phyloP scores from a whole-genome alignment of 2,329 filamentous ascomycete genomes.

The Sporothrix variecibatus region DNA sequence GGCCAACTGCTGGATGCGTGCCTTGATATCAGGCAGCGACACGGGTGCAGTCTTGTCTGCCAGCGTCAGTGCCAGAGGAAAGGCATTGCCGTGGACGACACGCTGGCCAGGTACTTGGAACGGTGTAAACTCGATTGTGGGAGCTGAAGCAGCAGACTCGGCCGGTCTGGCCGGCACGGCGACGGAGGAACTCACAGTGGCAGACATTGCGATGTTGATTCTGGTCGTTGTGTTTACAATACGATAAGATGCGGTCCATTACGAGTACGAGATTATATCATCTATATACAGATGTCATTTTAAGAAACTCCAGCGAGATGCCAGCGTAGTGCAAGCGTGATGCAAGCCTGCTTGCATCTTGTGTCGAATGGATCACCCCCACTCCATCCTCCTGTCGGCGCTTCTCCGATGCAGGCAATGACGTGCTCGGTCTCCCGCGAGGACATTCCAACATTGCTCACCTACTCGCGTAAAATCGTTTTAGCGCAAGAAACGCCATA shows the following conservation, averaged over 20 bases:
- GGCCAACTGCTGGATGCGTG: slow-evolving; percentile 3
- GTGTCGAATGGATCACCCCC: neutral
- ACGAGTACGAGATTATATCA: neutral
- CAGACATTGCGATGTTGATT: neutral
- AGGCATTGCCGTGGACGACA: slow-evolving; percentile 2
- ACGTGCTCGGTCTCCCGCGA: neutral
- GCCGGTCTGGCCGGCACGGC: neutral
- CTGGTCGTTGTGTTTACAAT: neutral
- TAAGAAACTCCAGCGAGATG: neutral
- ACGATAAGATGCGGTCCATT: neutral
- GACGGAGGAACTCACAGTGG: neutral
- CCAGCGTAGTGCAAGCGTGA: neutral
- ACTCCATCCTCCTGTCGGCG: neutral
- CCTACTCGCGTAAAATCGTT: neutral
- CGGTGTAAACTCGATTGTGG: slow-evolving; percentile 5
- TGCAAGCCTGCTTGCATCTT: neutral
- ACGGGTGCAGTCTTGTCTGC: neutral
- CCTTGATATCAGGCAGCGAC: neutral
- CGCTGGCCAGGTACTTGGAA: neutral
- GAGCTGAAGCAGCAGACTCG: neutral
- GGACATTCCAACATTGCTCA: neutral
- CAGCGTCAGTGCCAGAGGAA: neutral
- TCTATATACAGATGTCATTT: neutral
- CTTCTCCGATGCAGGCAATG: neutral
- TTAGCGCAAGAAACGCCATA: neutral